Evolutionary conservation across 306 rosid species (phyloP).

Genomic region (Lathyrus sativus): DNA sequence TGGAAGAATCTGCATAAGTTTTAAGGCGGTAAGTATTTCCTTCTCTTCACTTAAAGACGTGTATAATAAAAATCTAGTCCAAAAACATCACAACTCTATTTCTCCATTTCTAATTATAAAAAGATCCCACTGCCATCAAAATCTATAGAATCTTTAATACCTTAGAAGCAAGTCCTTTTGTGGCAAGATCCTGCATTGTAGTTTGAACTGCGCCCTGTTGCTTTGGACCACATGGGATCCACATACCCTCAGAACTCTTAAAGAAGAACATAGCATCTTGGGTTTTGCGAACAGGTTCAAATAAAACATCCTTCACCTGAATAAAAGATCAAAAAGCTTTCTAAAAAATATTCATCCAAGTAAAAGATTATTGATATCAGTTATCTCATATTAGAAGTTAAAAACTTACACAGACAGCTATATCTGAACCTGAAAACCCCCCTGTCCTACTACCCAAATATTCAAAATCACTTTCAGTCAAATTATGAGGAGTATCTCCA

Average conservation of each 20-base stretch:
- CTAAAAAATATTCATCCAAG: conserved; percentile 22
- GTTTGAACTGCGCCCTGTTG: conserved; percentile 74
- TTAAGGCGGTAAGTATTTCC: conserved; percentile 33
- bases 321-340: conserved; percentile 5
- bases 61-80: conserved; percentile 3
- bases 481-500: conserved; percentile 96
- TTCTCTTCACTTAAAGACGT: conserved; percentile 1
- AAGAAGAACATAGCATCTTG: conserved; percentile 98
- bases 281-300: conserved; percentile 98
- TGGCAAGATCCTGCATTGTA: conserved; percentile 83
- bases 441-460: conserved; percentile 79
- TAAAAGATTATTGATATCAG: conserved; percentile 20
- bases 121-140: conserved; percentile 1
- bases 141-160: conserved; percentile 45
- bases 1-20: conserved; percentile 84
- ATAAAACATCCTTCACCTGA: conserved; percentile 97
- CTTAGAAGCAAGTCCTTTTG: conserved; percentile 83
- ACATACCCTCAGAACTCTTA: conserved; percentile 68
- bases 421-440: conserved; percentile 98
- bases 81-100: conserved; percentile 6
- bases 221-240: conserved; percentile 94
- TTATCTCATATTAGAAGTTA: conserved; percentile 21
- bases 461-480: conserved; percentile 86
- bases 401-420: conserved; percentile 88
- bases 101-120: neutral